Conservation (phyloP, 495 filamentous ascomycete species). For the Hypomontagnella monticulosa region DNA sequence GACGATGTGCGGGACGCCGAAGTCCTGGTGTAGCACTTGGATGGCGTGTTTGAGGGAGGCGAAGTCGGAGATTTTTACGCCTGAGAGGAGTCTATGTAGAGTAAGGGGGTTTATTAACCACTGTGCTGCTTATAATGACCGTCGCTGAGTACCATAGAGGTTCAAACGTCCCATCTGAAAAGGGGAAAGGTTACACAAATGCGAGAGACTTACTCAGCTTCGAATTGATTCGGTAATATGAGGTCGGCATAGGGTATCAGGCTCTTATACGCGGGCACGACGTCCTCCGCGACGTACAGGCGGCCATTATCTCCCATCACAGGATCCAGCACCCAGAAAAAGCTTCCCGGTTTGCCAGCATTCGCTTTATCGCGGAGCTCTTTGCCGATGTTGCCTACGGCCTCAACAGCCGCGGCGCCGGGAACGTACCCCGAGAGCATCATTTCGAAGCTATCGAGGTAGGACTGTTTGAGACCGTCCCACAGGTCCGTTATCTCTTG, state of each 20-base stretch:
- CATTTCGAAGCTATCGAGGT: constrained; percentile 87
- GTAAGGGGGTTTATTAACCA: constrained; percentile 8
- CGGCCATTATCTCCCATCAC: constrained; percentile 97
- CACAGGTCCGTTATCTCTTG: constrained; percentile 87
- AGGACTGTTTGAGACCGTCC: constrained; percentile 80
- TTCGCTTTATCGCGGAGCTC: constrained; percentile 76
- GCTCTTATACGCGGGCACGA: constrained; percentile 88
- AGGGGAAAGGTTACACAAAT: neutral
- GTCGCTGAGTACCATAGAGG: neutral
- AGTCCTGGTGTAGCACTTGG: constrained; percentile 75
- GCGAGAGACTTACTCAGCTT: constrained; percentile 77
- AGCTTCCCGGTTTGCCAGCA: constrained; percentile 69
- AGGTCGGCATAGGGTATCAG: constrained; percentile 84
- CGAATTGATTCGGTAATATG: constrained; percentile 96
- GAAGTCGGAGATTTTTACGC: constrained; percentile 80
- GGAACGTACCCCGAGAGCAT: constrained; percentile 94
- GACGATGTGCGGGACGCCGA: constrained; percentile 86
- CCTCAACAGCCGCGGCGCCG: constrained; percentile 80
- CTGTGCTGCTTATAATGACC: neutral
- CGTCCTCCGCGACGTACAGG: constrained; percentile 88
- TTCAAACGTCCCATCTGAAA: neutral
- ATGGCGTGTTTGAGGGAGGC: constrained; percentile 76
- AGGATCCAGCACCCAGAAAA: constrained; percentile 98
- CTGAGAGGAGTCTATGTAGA: constrained; percentile 74
- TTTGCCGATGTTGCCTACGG: constrained; percentile 81